Conservation (phyloP, 2,329 filamentous ascomycete species). For the Trichoderma atrobrunneum region DNA sequence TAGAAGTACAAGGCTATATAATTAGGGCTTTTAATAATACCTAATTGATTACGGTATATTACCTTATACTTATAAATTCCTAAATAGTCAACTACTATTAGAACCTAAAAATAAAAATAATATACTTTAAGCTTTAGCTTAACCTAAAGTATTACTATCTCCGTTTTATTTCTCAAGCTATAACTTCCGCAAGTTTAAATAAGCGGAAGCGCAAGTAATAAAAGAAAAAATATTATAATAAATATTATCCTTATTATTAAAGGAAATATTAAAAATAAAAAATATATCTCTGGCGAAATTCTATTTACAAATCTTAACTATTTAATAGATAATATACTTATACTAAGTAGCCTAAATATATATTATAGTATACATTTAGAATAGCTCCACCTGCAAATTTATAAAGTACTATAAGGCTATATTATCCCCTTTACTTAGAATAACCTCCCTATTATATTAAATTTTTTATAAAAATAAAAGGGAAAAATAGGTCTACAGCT, state of each 20-base stretch:
- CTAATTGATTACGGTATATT: constrained; percentile 23
- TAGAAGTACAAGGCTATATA: constrained; percentile 24
- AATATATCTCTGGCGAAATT: constrained; percentile 28
- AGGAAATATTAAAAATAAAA: constrained; percentile 26
- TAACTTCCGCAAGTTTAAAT: constrained; percentile 32
- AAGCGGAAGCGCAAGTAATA: constrained; percentile 29
- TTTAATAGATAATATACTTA: constrained; percentile 35
- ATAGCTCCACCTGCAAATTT: constrained; percentile 30
- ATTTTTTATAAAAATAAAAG: constrained; percentile 42
- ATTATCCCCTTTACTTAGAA: constrained; percentile 35
- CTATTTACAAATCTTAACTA: constrained; percentile 36
- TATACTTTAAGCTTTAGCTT: constrained; percentile 19
- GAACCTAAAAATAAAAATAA: constrained; percentile 25
- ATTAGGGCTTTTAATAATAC: constrained; percentile 24
- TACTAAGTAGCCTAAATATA: constrained; percentile 32
- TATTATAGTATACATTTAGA: constrained; percentile 35
- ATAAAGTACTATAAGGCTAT: constrained; percentile 25
- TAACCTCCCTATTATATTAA: constrained; percentile 35
- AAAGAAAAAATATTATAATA: constrained; percentile 34
- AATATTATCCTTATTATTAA: constrained; percentile 35
- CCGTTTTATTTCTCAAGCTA: constrained; percentile 36
- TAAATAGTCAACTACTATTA: constrained; percentile 18
- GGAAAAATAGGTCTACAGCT: constrained; percentile 29
- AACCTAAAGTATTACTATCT: constrained; percentile 34
- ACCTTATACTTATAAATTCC: constrained; percentile 21